phyloP scores from a whole-genome alignment of 352 stramenopile genomes.

The Phytophthora ohioensis region DNA sequence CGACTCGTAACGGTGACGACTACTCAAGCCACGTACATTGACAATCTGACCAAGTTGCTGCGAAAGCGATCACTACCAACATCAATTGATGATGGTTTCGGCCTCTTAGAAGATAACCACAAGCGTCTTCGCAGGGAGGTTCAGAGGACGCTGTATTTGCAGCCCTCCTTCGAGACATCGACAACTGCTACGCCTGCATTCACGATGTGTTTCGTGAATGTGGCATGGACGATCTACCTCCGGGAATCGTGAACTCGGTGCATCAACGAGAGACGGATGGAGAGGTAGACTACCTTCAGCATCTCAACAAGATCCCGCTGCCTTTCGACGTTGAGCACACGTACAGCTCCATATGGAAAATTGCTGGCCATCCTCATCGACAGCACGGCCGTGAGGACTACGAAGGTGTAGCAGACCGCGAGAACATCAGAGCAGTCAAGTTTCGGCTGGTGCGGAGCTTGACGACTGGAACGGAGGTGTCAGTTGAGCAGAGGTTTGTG shows the following conservation, averaged over 20 bases:
- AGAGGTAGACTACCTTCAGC: constrained; percentile 16
- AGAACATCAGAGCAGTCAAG: constrained; percentile 2
- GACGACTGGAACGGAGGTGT: neutral
- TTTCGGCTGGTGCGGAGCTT: neutral
- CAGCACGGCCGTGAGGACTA: constrained; percentile 16
- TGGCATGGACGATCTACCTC: constrained; percentile 2
- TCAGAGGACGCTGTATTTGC: constrained; percentile 1
- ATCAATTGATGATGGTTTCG: no score
- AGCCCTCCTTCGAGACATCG: constrained; percentile 6
- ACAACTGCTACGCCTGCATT: constrained; percentile 12
- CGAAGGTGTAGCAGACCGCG: neutral
- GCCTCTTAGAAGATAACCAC: no score
- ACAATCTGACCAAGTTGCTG: constrained; percentile 1
- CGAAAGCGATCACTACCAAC: neutral
- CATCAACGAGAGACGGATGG: neutral
- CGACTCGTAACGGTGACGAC: neutral
- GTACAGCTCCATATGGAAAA: constrained; percentile 1
- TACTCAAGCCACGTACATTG: constrained; percentile 14
- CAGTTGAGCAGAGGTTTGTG: constrained; percentile 7
- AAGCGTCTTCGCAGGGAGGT: no score
- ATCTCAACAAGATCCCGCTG: constrained; percentile 1
- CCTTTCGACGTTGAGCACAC: constrained; percentile 16
- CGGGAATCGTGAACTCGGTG: constrained; percentile 1
- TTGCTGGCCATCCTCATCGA: constrained; percentile 5
- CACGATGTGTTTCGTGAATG: constrained; percentile 10